Evolutionary conservation across 1,284 basidiomycete genomes (phyloP).

Genomic region (Fomitopsis palustris): DNA sequence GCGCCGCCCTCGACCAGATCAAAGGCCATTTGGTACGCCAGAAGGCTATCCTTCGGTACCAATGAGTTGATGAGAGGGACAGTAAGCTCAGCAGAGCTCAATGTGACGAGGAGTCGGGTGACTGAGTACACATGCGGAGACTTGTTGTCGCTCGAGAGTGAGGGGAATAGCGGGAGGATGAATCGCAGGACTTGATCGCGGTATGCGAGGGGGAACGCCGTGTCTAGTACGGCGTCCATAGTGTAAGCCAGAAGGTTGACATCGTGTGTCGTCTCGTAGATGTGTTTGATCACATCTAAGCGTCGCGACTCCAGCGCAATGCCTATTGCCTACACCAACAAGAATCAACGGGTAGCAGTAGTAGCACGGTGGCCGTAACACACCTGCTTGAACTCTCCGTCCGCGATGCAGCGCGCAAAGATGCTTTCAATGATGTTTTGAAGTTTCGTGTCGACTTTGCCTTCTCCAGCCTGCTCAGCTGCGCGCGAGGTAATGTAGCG

Average conservation of each 20-base stretch:
- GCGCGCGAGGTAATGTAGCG: constrained; percentile 71
- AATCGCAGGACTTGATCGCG: constrained; percentile 84
- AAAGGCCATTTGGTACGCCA: constrained; percentile 93
- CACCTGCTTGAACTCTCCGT: constrained; percentile 88
- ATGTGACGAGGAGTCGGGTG: constrained; percentile 85
- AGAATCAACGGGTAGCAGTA: constrained; percentile 5
- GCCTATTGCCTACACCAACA: constrained; percentile 71
- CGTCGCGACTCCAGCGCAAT: constrained; percentile 89
- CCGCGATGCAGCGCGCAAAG: constrained; percentile 77
- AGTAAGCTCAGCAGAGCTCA: constrained; percentile 75
- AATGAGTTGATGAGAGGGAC: constrained; percentile 69
- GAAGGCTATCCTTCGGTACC: constrained; percentile 65
- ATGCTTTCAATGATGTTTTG: constrained; percentile 86
- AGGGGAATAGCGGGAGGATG: constrained; percentile 79
- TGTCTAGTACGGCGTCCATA: constrained; percentile 86
- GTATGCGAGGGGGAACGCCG: constrained; percentile 77
- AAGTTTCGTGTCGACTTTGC: constrained; percentile 74
- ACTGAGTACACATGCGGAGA: constrained; percentile 73
- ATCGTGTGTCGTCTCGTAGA: constrained; percentile 73
- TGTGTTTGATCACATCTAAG: constrained; percentile 78
- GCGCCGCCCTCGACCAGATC: constrained; percentile 91
- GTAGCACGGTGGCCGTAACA: constrained; percentile 19
- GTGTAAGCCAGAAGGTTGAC: constrained; percentile 82
- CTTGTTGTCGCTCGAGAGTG: constrained; percentile 62
- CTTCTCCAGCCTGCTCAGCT: constrained; percentile 42